These are phyloP conservation scores for Aspergillus amoenus DNA, from an alignment of 2,329 filamentous ascomycete genomes.

Conservation along the genomic window DNA sequence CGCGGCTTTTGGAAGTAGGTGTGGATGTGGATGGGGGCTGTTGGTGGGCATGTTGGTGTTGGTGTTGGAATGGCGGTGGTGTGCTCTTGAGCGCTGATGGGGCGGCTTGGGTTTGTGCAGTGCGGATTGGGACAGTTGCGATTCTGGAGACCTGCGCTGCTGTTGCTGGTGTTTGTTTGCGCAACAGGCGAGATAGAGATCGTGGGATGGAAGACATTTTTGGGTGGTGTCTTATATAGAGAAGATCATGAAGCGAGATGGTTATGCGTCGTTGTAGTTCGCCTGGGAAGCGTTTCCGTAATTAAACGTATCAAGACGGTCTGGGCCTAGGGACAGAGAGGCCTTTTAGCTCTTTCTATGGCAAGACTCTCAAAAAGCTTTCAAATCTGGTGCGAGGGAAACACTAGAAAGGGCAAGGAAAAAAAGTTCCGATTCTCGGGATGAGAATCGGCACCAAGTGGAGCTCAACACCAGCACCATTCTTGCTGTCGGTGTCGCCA, in stretches of 20 bases:
- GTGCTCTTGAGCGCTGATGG: slow-evolving; percentile 3
- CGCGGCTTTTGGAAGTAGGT: background rate
- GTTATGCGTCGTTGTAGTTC: background rate
- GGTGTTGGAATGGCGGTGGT: slow-evolving; percentile 11
- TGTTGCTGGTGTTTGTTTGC: slow-evolving; percentile 4
- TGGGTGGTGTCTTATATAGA: background rate
- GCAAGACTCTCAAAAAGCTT: background rate
- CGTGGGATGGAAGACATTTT: slow-evolving; percentile 12
- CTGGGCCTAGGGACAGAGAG: background rate
- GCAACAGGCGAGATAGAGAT: slow-evolving; percentile 6
- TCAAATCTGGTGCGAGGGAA: background rate
- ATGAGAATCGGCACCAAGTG: slow-evolving; percentile 9
- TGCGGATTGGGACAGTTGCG: background rate
- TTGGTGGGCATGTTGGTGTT: slow-evolving; percentile 43
- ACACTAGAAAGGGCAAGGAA: slow-evolving; percentile 1
- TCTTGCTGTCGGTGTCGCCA: background rate
- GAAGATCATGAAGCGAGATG: background rate
- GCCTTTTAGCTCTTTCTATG: background rate
- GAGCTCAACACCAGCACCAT: slow-evolving; percentile 3
- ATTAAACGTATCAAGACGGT: background rate
- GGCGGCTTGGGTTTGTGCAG: slow-evolving; percentile 7
- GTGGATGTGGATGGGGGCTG: background rate
- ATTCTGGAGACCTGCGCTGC: background rate
- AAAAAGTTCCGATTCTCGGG: slow-evolving; percentile 11
- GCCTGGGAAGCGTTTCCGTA: background rate